Evolutionary conservation across 192 early-diverging fungal genomes (phyloP).

Genomic region (Oehlia diaphana): DNA sequence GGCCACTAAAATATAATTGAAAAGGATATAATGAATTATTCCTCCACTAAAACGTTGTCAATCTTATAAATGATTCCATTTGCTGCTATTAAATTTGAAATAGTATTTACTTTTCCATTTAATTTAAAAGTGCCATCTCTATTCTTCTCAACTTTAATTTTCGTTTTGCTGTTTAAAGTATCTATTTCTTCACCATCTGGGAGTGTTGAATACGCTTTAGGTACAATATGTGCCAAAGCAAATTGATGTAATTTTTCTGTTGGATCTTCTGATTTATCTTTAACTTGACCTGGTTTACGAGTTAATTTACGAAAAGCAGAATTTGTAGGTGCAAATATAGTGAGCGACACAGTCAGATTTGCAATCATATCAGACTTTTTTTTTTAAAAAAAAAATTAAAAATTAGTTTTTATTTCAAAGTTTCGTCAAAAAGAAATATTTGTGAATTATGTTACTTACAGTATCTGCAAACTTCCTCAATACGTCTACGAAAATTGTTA

Average conservation of each 20-base stretch:
- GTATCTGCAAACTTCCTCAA: constrained; percentile 5
- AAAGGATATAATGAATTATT: neutral
- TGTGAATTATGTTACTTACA: neutral
- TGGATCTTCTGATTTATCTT: neutral
- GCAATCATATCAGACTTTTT: neutral
- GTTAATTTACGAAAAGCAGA: neutral
- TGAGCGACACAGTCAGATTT: neutral
- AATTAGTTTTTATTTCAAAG: neutral
- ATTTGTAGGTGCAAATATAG: constrained; percentile 16
- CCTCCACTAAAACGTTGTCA: neutral
- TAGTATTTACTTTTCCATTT: constrained; percentile 7
- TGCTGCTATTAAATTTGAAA: neutral
- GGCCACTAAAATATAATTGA: no score
- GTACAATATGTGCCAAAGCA: constrained; percentile 13
- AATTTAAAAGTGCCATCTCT: neutral
- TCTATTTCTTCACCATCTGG: neutral
- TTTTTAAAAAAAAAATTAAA: neutral
- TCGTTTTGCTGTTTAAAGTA: neutral
- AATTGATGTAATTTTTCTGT: constrained; percentile 16
- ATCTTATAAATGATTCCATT: constrained; percentile 29
- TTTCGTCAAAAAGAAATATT: neutral
- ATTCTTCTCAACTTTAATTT: neutral
- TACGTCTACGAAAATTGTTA: constrained; percentile 22
- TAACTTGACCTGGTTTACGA: neutral
- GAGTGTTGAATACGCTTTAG: neutral